Evolutionary conservation across 2,329 filamentous ascomycete species (phyloP), one percentile per base, ranked within the genome.

Genomic region (Fusarium albosuccineum): DNA sequence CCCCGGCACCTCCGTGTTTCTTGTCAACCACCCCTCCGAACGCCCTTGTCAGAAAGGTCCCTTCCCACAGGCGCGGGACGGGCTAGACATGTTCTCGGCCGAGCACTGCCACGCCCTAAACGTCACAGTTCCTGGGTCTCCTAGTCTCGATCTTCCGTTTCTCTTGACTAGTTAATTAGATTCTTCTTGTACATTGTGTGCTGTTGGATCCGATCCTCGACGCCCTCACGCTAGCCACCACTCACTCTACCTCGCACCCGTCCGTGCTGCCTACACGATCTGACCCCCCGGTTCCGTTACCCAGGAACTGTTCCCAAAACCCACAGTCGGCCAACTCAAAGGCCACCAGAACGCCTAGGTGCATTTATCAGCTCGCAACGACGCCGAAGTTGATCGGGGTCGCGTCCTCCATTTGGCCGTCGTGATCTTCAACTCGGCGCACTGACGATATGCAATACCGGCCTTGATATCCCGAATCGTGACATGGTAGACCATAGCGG

Each of bases 61-160:
- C 17, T 33, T 39, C 41, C 45, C 45, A 41, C 44, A 50, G 29
- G 48, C 30, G 22, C 22, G 22, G 22, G 22, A 41, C 57, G 61
- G 51, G 41, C 48, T 41, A n/a, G 50, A 57, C 30, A 51, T 54
- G 46, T 65, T 72, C 69, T 72, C 70, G 70, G 70, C 69, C 69
- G 69, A 72, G 64, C 69, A 71, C 67, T 63, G 64, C 65, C 68
- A 60, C 68, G 58, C 56, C 60, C 51, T 60, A 60, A 67, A 59
- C 64, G 51, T 67, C 68, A 66, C 52, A 50, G 50, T 57, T 33
- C 52, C 34, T 67, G 51, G 26, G 16, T 16, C 33, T 22, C 27
- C 53, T 70, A 65, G 60, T 46, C 64, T 56, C 53, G 51, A 64
- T 64, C 56, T 48, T 29, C 34, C 46, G 27, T 37, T 37, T 53